Conservation (phyloP, 306 rosid species). For the Dryas octopetala region DNA sequence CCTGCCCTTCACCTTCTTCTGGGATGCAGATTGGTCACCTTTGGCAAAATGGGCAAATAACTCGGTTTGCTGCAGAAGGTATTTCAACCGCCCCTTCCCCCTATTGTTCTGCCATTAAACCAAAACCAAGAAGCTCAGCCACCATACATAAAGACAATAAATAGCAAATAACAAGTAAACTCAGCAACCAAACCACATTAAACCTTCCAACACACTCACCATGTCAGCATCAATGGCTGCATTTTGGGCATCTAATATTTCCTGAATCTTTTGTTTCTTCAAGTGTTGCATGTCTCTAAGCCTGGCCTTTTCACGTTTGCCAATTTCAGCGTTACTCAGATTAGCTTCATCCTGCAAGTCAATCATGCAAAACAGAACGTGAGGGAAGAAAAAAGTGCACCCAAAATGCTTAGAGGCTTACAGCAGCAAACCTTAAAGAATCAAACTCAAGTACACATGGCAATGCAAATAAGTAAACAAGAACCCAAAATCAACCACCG, state of each 20-base stretch:
- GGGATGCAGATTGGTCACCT: constrained; percentile 72
- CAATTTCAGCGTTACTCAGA: constrained; percentile 44
- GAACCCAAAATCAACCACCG: neutral
- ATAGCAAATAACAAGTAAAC: neutral
- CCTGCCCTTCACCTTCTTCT: constrained; percentile 83
- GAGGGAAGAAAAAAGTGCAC: neutral
- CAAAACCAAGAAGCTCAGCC: neutral
- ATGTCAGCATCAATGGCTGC: constrained; percentile 89
- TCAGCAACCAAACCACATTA: neutral
- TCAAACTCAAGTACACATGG: neutral
- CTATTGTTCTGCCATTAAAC: constrained; percentile 57
- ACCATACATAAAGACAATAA: neutral
- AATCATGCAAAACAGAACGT: neutral
- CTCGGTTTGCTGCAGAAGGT: constrained; percentile 97
- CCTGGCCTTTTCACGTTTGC: constrained; percentile 86
- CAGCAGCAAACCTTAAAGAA: neutral
- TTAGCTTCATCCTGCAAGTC: constrained; percentile 42
- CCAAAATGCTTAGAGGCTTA: neutral
- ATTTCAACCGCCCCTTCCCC: constrained; percentile 90
- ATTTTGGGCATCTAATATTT: constrained; percentile 79
- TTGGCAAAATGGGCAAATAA: constrained; percentile 96
- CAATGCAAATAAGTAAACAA: neutral
- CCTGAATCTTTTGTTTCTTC: constrained; percentile 91
- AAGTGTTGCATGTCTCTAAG: constrained; percentile 68
- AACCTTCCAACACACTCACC: constrained; percentile 44